Evolutionary conservation across 352 stramenopile species (phyloP).

Genomic region (Globisporangium okanoganense): DNA sequence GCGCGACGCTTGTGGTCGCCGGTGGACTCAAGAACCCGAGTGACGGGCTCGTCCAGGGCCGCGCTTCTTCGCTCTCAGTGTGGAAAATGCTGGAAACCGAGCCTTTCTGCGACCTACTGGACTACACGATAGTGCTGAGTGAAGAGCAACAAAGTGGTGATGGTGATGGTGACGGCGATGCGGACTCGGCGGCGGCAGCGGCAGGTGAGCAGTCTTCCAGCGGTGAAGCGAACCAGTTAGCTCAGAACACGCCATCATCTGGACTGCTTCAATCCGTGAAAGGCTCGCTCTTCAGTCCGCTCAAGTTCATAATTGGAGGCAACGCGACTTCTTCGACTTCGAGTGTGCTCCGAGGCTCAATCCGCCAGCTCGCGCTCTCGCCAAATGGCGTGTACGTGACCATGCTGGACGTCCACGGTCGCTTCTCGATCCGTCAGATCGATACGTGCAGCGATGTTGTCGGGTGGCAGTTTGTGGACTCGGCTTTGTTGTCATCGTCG

Average conservation of each 20-base stretch:
- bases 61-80: slow-evolving; percentile 61
- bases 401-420: slow-evolving; percentile 44
- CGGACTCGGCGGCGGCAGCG: neutral
- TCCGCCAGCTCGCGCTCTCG: slow-evolving; percentile 40
- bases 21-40: slow-evolving; percentile 57
- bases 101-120: slow-evolving; percentile 49
- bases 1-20: slow-evolving; percentile 41
- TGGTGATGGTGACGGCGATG: neutral
- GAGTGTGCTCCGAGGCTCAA: slow-evolving; percentile 26
- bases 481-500: too few species aligned
- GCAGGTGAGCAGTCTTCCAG: neutral
- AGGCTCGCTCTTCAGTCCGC: slow-evolving; percentile 25
- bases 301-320: slow-evolving; percentile 38
- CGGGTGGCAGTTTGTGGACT: slow-evolving; percentile 43
- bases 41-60: slow-evolving; percentile 34
- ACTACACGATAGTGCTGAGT: slow-evolving; percentile 64
- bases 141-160: neutral
- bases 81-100: slow-evolving; percentile 44
- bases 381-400: slow-evolving; percentile 45
- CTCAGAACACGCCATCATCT: neutral
- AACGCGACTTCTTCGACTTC: slow-evolving; percentile 8
- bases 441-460: slow-evolving; percentile 54
- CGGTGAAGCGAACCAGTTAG: neutral
- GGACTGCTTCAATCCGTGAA: slow-evolving; percentile 15
- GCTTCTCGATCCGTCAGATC: slow-evolving; percentile 55